Evolutionary conservation across 192 early-diverging fungal species (phyloP).

Genomic region (Umbelopsis vinacea): DNA sequence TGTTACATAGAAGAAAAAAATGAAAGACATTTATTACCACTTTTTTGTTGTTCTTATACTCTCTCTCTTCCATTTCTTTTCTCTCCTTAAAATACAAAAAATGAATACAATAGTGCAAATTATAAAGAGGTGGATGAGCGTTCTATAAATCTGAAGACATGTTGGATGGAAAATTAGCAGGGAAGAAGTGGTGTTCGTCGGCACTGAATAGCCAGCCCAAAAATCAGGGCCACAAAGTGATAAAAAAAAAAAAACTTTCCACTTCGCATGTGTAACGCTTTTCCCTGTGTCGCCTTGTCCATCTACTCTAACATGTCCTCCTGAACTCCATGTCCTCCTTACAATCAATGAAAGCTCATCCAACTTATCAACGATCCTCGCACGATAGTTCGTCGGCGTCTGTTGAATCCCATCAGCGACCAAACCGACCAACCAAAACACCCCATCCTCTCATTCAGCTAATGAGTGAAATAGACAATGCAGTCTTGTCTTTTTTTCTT

Average conservation of each 20-base stretch:
- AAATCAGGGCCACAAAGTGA: too few species aligned
- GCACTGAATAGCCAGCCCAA: background rate
- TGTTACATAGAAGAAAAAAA: slow-evolving; percentile 22
- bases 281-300: slow-evolving; percentile 8
- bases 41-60: slow-evolving; percentile 16
- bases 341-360: slow-evolving; percentile 4
- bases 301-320: slow-evolving; percentile 18
- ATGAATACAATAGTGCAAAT: background rate
- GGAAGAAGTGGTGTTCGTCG: background rate
- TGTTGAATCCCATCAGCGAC: background rate
- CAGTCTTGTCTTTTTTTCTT: slow-evolving; percentile 17
- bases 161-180: background rate
- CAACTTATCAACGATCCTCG: slow-evolving; percentile 1
- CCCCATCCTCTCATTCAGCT: slow-evolving; percentile 13
- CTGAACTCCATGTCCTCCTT: slow-evolving; percentile 12
- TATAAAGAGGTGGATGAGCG: background rate
- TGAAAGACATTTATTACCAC: slow-evolving; percentile 23
- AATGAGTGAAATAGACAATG: slow-evolving; percentile 8
- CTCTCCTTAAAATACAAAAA: background rate
- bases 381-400: background rate
- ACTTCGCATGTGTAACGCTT: slow-evolving; percentile 4
- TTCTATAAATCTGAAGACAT: background rate
- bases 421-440: background rate
- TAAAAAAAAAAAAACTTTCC: background rate
- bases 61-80: slow-evolving; percentile 10